These are phyloP conservation scores for Oryza longistaminata DNA, from an alignment of 176 grass and related monocot genomes.

Conservation along the genomic window DNA sequence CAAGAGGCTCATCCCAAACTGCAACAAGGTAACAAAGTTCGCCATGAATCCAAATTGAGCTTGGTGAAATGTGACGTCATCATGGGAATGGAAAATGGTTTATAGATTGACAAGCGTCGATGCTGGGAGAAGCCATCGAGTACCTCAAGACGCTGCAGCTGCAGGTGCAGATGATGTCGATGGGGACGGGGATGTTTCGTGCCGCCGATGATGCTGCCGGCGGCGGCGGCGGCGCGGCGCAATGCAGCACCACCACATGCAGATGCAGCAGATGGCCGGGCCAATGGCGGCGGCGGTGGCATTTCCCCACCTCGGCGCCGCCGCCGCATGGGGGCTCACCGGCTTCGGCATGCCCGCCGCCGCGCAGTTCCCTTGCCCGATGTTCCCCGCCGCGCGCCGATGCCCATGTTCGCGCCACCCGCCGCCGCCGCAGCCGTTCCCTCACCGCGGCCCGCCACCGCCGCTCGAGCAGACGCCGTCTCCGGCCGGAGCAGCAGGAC, in stretches of 20 bases:
- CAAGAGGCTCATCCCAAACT: conserved; percentile 62
- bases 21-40: conserved; percentile 44
- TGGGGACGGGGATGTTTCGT: conserved; percentile 37
- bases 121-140: conserved; percentile 83
- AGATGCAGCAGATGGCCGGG: conserved; percentile 33
- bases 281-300: conserved; percentile 13
- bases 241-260: conserved; percentile 38
- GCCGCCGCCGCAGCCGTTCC: neutral
- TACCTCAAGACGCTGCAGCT: conserved; percentile 74
- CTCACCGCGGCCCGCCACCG: neutral
- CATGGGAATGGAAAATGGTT: neutral
- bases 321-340: conserved; percentile 24
- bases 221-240: conserved; percentile 30
- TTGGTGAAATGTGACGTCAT: too few species aligned
- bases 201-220: conserved; percentile 35
- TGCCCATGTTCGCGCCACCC: conserved; percentile 30
- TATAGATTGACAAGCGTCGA: conserved; percentile 72
- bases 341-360: conserved; percentile 30
- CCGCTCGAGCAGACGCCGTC: neutral
- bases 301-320: conserved; percentile 30
- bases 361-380: conserved; percentile 25
- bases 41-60: too few species aligned
- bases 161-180: conserved; percentile 68
- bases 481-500: neutral
- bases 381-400: neutral